Base-by-base conservation (phyloP, 2,329 filamentous ascomycete species). In the Fusarium tupiense region DNA sequence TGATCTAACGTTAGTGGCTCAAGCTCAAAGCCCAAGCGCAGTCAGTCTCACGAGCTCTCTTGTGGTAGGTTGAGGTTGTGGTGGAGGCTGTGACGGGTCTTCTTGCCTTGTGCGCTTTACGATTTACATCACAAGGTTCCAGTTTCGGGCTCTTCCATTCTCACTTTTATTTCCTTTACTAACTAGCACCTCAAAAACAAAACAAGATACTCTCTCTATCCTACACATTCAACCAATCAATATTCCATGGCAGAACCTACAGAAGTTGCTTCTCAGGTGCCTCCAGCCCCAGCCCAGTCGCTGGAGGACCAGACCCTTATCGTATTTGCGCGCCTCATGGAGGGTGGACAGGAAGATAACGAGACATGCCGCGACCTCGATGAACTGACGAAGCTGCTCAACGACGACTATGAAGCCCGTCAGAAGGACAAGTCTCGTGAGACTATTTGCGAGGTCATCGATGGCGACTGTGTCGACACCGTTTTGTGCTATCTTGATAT, bases 401-500 rank as follows among this genome's bases (percentile, higher is more conserved):
- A 85, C 76, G 85, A 90, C 43, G 90, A 92, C 70, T 82, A 84
- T 61, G 83, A 85, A 52, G 80, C 80, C n/a, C 82, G 85, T 66
- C 83, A 85, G 53, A 83, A 80, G 63, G 80, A 86, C 70, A 83
- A 86, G 56, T 75, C 79, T 16, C 78, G 84, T 67, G 80, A 82
- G 57, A 86, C 88, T 66, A 87, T 89, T 72, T 90, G 90, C 78
- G 84, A 85, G 10, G 87, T 93, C 76, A 89, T 95, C 69, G 93
- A 95, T 80, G 84, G 87, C 49, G 92, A 94, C 78, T 92, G 92
- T 74, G 89, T 97, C 77, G 94, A 97, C 81, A 95, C 95, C 31
- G 90, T 98, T 67, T 85, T 98, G n/a, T 88, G 91, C 56, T 95
- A 93, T 75, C 89, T 98, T 59, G 96, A 98, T 82, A 92, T 96